Evolutionary conservation across 148 eudicot genomes (phyloP).

Genomic region (Hydrangea macrophylla): DNA sequence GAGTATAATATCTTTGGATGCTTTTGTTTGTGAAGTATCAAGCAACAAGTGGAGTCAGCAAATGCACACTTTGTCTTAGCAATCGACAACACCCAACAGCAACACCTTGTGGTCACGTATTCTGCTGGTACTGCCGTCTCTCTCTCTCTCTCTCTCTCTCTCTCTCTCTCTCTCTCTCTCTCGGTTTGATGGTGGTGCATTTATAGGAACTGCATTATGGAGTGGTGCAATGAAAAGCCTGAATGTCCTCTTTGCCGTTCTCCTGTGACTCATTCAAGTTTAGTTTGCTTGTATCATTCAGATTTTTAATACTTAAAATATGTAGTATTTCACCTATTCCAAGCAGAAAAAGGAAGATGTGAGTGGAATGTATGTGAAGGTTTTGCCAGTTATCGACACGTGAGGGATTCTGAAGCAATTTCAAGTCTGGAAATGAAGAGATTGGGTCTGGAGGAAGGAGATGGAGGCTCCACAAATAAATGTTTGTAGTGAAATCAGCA

Average conservation of each 20-base stretch:
- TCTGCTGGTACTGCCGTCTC: constrained; percentile 74
- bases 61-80: constrained; percentile 95
- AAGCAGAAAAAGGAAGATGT: neutral
- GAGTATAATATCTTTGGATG: neutral
- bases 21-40: constrained; percentile 30
- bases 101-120: constrained; percentile 98
- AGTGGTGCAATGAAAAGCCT: constrained; percentile 99
- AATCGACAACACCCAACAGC: constrained; percentile 93
- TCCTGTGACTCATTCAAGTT: constrained; percentile 81
- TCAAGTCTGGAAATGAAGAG: no score
- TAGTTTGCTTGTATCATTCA: constrained; percentile 92
- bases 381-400: no score
- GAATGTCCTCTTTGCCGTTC: constrained; percentile 98
- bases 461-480: no score
- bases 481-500: no score
- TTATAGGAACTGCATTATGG: constrained; percentile 95
- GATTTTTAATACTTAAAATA: constrained; percentile 52
- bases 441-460: no score
- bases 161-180: neutral
- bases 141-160: neutral
- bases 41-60: constrained; percentile 57
- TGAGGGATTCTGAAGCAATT: no score
- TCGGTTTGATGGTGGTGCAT: constrained; percentile 1
- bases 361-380: neutral
- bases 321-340: neutral